phyloP scores from a whole-genome alignment of 1,284 basidiomycete genomes.

The Ustilago crameri region DNA sequence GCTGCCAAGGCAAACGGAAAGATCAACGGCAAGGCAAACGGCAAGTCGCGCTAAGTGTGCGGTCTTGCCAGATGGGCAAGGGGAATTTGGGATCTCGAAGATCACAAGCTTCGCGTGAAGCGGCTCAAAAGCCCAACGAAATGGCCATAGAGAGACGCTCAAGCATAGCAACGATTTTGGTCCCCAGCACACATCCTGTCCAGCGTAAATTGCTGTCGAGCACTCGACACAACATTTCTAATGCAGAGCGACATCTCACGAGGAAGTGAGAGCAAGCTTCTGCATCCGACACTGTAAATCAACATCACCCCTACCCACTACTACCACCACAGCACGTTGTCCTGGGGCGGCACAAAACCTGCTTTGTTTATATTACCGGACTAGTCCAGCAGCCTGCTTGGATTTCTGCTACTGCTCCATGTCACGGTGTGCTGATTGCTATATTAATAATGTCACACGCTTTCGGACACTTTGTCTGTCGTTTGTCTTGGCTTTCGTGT shows the following conservation, averaged over 20 bases:
- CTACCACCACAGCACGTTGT: not conserved
- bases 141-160: no score
- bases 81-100: no score
- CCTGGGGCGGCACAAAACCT: not conserved
- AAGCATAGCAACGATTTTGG: no score
- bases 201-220: not conserved
- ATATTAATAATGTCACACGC: not conserved
- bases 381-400: no score
- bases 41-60: conserved; percentile 9
- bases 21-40: conserved; percentile 23
- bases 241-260: not conserved
- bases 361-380: no score
- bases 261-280: no score
- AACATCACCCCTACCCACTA: not conserved
- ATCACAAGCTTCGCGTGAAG: no score
- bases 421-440: no score
- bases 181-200: not conserved
- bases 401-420: no score
- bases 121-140: no score
- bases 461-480: no score
- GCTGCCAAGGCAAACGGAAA: conserved; percentile 27
- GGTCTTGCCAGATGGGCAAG: not conserved
- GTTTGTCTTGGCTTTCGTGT: no score
- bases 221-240: not conserved
- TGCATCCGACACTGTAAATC: not conserved